Evolutionary conservation across 805 yeast genomes (phyloP), one percentile per base, ranked within the genome.

Genomic region (Torulaspora microellipsoides): DNA sequence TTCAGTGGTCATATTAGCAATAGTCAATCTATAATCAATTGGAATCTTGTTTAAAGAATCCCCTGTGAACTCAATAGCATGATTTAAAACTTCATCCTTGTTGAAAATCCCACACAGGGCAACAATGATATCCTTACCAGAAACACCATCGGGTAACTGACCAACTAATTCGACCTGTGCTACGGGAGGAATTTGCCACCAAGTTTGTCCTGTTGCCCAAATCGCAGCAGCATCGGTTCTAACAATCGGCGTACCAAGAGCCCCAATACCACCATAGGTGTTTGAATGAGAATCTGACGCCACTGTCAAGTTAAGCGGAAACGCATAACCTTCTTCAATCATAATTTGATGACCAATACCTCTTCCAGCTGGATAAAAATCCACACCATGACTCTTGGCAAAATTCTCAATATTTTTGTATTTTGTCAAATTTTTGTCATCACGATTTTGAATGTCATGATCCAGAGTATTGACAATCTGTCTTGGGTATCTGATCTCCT

Each of bases 141-240:
- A 81, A 13, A 87, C 89, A 13, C 96, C 96, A 39, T 75, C 68
- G 10, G 95, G 96, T 46, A 93, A 75, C 53, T 77, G 66, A 34
- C 96, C 96, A 52, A 76, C 72, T 43, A 93, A 75, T 64, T 87
- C 95, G 8, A 93, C 98, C 58, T 81, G 80, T 29, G 98, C 99
- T 17, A 93, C 98, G 0, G 99, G 98, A 2, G 99, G 99, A 43
- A 93, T 87, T 77, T 95, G 99, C 99, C 99, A 93, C 99, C 99
- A 93, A 3, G 99, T 93, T 69, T 89, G 95, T 32, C 98, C 98
- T 0, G 99, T 93, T 10, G 99, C 98, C 99, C 99, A 93, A 53
- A 93, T 91, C 8, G 97, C 80, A 3, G 99, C 99, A 15, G 98
- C 99, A 67, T 93, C 99, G 0, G 99, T 93, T 67, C 99, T 79